These are phyloP conservation scores for Aspergillus sp. DNA, from an alignment of 2,329 filamentous ascomycete species.

Conservation along the genomic window DNA sequence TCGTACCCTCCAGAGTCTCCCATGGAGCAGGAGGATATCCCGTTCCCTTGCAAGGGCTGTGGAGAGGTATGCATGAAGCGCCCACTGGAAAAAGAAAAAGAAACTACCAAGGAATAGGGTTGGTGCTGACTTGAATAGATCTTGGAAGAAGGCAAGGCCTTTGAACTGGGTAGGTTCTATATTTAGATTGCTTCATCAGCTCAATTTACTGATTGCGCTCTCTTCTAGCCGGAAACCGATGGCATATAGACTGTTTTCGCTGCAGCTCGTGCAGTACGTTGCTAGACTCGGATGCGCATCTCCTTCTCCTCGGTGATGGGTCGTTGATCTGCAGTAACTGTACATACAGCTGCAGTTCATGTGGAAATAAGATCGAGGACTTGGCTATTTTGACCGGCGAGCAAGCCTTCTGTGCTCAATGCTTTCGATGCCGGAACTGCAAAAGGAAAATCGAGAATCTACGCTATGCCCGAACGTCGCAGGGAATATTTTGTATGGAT, in stretches of 20 bases:
- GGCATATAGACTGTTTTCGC: constrained; percentile 98
- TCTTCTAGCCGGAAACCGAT: constrained; percentile 80
- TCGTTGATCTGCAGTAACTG: constrained; percentile 99
- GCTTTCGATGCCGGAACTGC: constrained; percentile 96
- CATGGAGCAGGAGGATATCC: constrained; percentile 75
- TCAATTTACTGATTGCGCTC: constrained; percentile 27
- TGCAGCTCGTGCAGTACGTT: constrained; percentile 94
- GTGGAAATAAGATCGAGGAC: constrained; percentile 96
- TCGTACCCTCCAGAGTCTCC: constrained; percentile 57
- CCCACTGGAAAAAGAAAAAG: not conserved
- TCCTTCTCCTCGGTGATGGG: constrained; percentile 93
- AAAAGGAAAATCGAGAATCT: constrained; percentile 99
- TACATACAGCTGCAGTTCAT: constrained; percentile 97
- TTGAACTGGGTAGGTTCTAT: constrained; percentile 75
- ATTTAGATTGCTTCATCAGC: not conserved
- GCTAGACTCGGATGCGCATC: constrained; percentile 96
- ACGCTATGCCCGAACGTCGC: constrained; percentile 93
- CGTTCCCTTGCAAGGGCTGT: constrained; percentile 87
- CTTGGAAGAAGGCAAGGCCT: constrained; percentile 96
- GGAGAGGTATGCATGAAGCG: constrained; percentile 65
- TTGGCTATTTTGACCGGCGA: constrained; percentile 95
- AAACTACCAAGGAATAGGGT: not conserved
- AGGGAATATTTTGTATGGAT: constrained; percentile 99
- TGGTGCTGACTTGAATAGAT: constrained; percentile 59
- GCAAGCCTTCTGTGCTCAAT: constrained; percentile 95